Conservation (phyloP, 2,329 filamentous ascomycete genomes). For the Cyanodermella asteris region DNA sequence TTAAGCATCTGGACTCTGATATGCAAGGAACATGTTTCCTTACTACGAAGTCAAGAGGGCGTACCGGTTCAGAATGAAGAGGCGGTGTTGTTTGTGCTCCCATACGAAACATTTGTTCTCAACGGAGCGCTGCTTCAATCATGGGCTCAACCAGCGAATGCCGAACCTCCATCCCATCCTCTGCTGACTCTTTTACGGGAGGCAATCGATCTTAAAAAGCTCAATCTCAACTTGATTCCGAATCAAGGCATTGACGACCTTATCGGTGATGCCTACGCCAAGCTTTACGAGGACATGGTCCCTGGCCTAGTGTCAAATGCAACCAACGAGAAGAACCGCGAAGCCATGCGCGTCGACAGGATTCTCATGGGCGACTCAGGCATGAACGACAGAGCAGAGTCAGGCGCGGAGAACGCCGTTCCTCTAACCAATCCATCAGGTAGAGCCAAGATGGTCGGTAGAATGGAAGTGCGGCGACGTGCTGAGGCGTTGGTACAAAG, state of each 20-base stretch:
- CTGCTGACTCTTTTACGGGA: constrained; percentile 43
- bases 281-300: constrained; percentile 47
- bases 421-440: constrained; percentile 10
- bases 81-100: constrained; percentile 38
- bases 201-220: constrained; percentile 46
- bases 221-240: constrained; percentile 80
- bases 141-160: constrained; percentile 35
- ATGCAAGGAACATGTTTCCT: constrained; percentile 34
- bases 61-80: constrained; percentile 43
- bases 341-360: constrained; percentile 25
- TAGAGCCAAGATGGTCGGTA: constrained; percentile 15
- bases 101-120: constrained; percentile 41
- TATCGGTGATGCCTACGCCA: constrained; percentile 74
- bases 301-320: constrained; percentile 18
- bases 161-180: constrained; percentile 22
- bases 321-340: constrained; percentile 21
- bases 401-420: constrained; percentile 4
- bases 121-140: constrained; percentile 37
- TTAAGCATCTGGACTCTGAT: constrained; percentile 39
- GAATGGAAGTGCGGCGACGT: too few relatives aligned
- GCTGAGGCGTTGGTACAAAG: too few relatives aligned
- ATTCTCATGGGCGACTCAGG: constrained; percentile 18
- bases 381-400: too few relatives aligned
- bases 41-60: constrained; percentile 30
- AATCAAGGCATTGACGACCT: constrained; percentile 70